Evolutionary conservation across 768 basidiomycete genomes (phyloP), one percentile per base, ranked within the genome.

Genomic region (Mycena vitilis): DNA sequence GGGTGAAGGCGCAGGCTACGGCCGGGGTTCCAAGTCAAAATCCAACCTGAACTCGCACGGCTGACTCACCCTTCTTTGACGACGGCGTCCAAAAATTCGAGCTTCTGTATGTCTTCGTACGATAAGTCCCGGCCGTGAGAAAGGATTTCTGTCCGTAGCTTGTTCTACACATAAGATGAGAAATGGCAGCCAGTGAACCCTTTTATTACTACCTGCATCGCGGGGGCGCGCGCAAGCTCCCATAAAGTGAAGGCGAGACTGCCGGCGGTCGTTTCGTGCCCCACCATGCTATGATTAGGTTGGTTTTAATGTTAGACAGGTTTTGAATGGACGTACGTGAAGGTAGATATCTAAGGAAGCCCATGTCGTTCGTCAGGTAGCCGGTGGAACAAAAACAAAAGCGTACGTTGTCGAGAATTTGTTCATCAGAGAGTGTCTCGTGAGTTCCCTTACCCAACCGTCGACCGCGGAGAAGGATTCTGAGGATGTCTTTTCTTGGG

Each of bases 231-330:
- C 10, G 84, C 82, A 18, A 85, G 76, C 68, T 81, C 78, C 62
- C 78, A 78, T 10, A 86, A 71, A 5, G 81, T 79, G 73, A 81
- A 83, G 49, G 67, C 73, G 42, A 83, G 62, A 54, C 80, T 76
- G 57, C 74, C 76, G 5, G 81, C 75, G 16, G 82, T 82, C 4
- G 84, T 84, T 70, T 85, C 83, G 73, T 82, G 81, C 40, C 83
- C 83, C 23, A 78, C 82, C 75, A 83, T 77, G 9, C 80, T 82
- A 57, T 2, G 15, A 20, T n/a, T 18, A 37, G 34, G 30, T 55
- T 52, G 34, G 23, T 23, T 20, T 25, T 20, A 12, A 13, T 45
- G 2, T 9, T 13, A 16, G 15, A 23, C 30, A 36, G 10, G 8
- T 40, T 18, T 38, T 59, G 12, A 36, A 47, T 16, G 38, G 9